Conservation (phyloP, 1,284 basidiomycete genomes). For the Fomitopsis schrenkii region DNA sequence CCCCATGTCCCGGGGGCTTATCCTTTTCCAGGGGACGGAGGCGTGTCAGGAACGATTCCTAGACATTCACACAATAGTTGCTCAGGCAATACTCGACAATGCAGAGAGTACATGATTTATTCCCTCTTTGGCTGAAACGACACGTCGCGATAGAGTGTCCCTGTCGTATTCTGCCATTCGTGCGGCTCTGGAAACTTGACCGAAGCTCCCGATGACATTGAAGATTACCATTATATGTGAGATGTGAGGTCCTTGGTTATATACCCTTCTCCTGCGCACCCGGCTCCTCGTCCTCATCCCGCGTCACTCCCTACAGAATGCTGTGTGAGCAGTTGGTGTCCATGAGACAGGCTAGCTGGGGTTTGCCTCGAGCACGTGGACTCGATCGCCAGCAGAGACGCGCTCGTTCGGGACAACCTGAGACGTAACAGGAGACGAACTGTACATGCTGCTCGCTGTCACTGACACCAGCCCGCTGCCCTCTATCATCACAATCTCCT, state of each 20-base stretch:
- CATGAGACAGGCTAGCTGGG: neutral
- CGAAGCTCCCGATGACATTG: no score
- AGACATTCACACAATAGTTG: conserved; percentile 72
- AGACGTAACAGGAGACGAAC: neutral
- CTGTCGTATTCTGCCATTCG: no score
- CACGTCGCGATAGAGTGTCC: no score
- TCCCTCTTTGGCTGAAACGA: no score
- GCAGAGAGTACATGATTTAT: conserved; percentile 15
- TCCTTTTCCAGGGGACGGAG: conserved; percentile 52
- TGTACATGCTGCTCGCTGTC: neutral
- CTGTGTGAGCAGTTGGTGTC: no score
- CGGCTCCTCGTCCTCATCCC: no score
- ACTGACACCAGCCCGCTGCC: neutral
- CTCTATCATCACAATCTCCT: neutral
- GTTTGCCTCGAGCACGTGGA: neutral
- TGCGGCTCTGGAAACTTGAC: no score
- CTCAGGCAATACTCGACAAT: conserved; percentile 58
- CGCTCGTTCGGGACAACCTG: neutral
- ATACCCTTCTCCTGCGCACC: no score
- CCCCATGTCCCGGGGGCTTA: neutral
- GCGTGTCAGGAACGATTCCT: conserved; percentile 62
- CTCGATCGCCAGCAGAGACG: neutral
- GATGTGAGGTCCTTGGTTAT: no score
- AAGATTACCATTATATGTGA: no score
- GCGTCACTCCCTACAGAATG: no score